phyloP scores from a whole-genome alignment of 768 basidiomycete species.

The Lactarius deliciosus region DNA sequence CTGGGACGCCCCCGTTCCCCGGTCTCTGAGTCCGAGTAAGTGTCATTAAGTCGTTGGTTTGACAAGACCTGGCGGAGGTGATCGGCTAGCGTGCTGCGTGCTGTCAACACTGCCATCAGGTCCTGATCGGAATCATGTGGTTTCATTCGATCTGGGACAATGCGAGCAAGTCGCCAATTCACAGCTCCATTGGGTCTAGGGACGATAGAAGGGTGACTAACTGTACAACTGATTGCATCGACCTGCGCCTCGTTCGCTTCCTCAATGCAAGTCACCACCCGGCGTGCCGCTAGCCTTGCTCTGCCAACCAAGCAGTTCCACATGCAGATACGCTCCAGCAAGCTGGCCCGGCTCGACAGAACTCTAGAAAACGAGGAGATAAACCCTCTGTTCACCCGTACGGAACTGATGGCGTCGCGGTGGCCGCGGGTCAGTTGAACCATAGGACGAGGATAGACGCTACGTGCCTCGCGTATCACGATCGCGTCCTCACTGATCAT shows the following conservation, averaged over 20 bases:
- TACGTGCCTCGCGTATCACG: slow-evolving; percentile 18
- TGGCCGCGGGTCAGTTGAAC: not conserved
- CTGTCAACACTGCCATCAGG: not conserved
- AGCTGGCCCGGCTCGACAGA: not conserved
- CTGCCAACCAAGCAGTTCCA: not conserved
- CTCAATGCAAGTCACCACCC: not conserved
- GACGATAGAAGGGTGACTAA: not conserved
- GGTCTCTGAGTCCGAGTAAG: not conserved
- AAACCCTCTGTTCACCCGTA: not conserved
- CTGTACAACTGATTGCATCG: not conserved
- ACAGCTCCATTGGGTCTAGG: not conserved
- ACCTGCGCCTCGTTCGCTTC: not conserved
- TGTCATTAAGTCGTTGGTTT: not conserved
- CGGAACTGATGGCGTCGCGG: not conserved
- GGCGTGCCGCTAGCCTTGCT: not conserved
- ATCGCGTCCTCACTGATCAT: slow-evolving; percentile 21
- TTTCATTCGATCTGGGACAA: no score
- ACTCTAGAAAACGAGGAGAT: slow-evolving; percentile 19
- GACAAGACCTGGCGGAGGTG: not conserved
- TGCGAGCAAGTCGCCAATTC: not conserved
- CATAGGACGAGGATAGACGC: not conserved
- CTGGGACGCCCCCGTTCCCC: not conserved
- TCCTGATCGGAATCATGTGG: not conserved
- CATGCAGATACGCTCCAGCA: not conserved
- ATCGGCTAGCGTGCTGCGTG: no score